These are phyloP conservation scores for Amanita fuliginea DNA, from an alignment of 768 basidiomycete species.

Conservation along the genomic window DNA sequence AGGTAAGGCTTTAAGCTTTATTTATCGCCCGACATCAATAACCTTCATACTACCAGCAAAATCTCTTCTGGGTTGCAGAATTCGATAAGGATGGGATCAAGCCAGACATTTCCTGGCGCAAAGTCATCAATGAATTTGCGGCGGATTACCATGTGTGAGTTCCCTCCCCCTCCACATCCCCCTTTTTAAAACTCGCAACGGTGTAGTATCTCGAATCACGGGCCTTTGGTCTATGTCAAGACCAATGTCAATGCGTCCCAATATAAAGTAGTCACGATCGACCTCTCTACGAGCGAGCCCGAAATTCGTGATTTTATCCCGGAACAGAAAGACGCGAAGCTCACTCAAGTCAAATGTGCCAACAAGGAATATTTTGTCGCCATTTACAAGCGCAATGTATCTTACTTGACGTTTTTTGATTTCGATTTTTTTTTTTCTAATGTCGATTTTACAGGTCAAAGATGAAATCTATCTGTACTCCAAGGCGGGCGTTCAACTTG, in stretches of 20 bases:
- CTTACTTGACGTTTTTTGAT: not conserved
- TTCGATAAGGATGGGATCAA: not conserved
- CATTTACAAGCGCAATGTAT: constrained; percentile 3
- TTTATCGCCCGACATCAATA: not conserved
- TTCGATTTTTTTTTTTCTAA: not conserved
- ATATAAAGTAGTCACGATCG: not conserved
- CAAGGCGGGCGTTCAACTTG: not conserved
- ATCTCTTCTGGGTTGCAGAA: not conserved
- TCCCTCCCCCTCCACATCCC: not conserved
- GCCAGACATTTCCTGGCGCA: not conserved
- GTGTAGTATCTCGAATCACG: not conserved
- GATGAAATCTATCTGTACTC: constrained; percentile 4
- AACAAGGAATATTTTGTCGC: constrained; percentile 1
- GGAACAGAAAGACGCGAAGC: not conserved
- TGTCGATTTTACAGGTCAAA: not conserved
- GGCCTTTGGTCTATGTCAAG: not conserved
- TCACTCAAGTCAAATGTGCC: not conserved
- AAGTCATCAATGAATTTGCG: not conserved
- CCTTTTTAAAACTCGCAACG: not conserved
- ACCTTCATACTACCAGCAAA: not conserved
- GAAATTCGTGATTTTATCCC: constrained; percentile 1
- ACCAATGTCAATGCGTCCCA: not conserved
- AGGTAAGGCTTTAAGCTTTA: not conserved
- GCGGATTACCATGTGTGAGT: not conserved
- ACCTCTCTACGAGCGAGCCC: not conserved